Conservation (phyloP, 495 filamentous ascomycete species). For the Hypoxylon fragiforme region DNA sequence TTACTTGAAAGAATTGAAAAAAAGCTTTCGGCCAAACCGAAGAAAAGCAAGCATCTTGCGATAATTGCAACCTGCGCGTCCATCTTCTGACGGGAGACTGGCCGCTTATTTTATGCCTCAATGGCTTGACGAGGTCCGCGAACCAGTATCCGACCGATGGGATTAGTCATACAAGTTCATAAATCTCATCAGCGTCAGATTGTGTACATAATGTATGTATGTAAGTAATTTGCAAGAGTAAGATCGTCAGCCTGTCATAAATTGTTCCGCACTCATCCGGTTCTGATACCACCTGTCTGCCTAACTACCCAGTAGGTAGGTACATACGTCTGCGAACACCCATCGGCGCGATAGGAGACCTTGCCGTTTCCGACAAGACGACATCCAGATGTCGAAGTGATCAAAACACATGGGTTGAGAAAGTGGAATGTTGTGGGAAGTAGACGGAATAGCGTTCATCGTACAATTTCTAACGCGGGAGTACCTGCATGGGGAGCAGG, state of each 20-base stretch:
- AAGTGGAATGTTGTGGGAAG: background rate
- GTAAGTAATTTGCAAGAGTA: constrained; percentile 8
- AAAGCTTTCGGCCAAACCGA: constrained; percentile 11
- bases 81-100: constrained; percentile 1
- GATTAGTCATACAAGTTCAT: constrained; percentile 29
- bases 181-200: too few relatives aligned
- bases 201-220: background rate
- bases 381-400: constrained; percentile 7
- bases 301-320: too few relatives aligned
- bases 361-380: background rate
- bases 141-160: constrained; percentile 9
- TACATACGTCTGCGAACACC: too few relatives aligned
- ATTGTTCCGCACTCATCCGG: constrained; percentile 10
- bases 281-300: background rate
- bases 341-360: too few relatives aligned
- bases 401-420: background rate
- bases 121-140: constrained; percentile 21
- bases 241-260: background rate
- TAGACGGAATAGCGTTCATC: constrained; percentile 3
- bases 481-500: constrained; percentile 3
- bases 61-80: constrained; percentile 11
- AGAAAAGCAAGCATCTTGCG: constrained; percentile 17
- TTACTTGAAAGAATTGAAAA: too few relatives aligned
- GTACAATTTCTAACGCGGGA: constrained; percentile 7
- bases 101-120: constrained; percentile 9